Evolutionary conservation across 176 grass and related monocot genomes (phyloP).

Genomic region (Juncus effusus): DNA sequence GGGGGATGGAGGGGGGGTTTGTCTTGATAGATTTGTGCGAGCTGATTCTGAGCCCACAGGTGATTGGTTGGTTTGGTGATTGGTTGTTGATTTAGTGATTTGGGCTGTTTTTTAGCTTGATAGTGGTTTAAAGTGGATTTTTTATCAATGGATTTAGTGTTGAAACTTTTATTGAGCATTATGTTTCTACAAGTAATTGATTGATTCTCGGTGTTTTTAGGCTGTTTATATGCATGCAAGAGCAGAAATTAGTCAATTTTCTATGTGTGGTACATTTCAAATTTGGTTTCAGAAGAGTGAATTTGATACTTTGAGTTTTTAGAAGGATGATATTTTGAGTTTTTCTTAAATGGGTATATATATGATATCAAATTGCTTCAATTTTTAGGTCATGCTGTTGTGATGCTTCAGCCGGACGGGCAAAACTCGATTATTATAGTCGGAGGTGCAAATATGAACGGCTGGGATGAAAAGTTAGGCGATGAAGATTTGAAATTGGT

Average conservation of each 20-base stretch:
- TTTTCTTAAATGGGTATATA: no score
- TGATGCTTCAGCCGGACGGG: constrained; percentile 86
- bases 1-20: constrained; percentile 47
- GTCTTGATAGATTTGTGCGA: constrained; percentile 54
- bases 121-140: constrained; percentile 1
- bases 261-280: no score
- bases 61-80: neutral
- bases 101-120: neutral
- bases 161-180: neutral
- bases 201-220: neutral
- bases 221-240: no score
- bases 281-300: no score
- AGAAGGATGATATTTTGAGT: no score
- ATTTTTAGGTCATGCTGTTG: constrained; percentile 73
- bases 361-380: neutral
- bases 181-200: neutral
- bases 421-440: constrained; percentile 99
- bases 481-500: constrained; percentile 62
- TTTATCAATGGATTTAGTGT: neutral
- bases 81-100: neutral
- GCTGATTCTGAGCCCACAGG: constrained; percentile 39
- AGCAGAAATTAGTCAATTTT: no score
- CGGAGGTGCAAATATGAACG: constrained; percentile 89
- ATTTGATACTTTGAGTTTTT: no score
- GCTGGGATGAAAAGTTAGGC: constrained; percentile 53